These are phyloP conservation scores for Backusella mclennaniae DNA, from an alignment of 192 early-diverging fungal species.

Conservation along the genomic window DNA sequence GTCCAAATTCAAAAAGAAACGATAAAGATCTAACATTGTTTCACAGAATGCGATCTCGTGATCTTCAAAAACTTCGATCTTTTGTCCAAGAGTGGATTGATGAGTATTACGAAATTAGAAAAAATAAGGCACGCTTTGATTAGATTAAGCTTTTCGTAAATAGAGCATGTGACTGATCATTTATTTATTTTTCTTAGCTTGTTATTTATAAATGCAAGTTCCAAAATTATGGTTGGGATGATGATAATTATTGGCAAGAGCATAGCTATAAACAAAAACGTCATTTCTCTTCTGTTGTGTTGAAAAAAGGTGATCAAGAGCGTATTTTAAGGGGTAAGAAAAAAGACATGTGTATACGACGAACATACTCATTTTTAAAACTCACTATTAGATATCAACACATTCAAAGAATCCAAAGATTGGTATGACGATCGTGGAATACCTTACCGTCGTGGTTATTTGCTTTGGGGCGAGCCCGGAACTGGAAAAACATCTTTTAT, in stretches of 20 bases:
- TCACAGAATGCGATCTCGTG: conserved; percentile 8
- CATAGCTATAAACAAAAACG: conserved; percentile 29
- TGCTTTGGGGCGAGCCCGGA: conserved; percentile 52
- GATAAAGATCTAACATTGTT: neutral
- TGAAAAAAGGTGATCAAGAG: conserved; percentile 48
- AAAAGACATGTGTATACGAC: neutral
- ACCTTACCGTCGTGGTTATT: conserved; percentile 52
- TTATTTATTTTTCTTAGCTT: neutral
- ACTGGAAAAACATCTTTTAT: conserved; percentile 57
- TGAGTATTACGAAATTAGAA: conserved; percentile 19
- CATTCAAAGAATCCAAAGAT: conserved; percentile 21
- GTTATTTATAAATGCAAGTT: conserved; percentile 11
- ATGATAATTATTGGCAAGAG: conserved; percentile 15
- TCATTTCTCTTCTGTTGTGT: conserved; percentile 43
- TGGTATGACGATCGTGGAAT: conserved; percentile 54
- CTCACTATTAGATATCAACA: conserved; percentile 26
- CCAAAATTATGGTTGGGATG: neutral
- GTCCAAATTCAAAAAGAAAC: neutral
- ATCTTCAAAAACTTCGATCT: neutral
- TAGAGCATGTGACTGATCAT: conserved; percentile 2
- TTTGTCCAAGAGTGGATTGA: conserved; percentile 30
- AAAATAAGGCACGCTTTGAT: conserved; percentile 23
- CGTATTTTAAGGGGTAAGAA: conserved; percentile 37
- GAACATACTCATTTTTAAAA: conserved; percentile 18
- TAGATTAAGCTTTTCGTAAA: neutral